Conservation (phyloP, 2,329 filamentous ascomycete genomes). For the Xylariaceae sp. region DNA sequence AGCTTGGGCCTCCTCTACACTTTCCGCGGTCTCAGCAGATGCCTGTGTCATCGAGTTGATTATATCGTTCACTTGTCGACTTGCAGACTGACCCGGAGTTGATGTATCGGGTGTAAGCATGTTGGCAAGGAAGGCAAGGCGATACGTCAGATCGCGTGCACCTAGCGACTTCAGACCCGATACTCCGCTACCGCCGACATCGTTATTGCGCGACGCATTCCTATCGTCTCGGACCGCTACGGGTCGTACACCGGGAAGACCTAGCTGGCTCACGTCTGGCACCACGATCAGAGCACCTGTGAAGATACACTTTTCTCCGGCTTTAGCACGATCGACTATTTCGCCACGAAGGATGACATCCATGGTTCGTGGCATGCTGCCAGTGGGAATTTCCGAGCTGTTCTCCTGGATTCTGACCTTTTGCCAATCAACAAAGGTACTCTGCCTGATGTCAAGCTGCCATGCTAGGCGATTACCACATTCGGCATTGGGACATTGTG, state of each 20-base stretch:
- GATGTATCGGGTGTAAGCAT: conserved; percentile 92
- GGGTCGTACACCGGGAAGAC: conserved; percentile 79
- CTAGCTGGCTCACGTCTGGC: conserved; percentile 91
- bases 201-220: conserved; percentile 68
- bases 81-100: conserved; percentile 71
- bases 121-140: conserved; percentile 92
- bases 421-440: conserved; percentile 98
- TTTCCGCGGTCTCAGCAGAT: conserved; percentile 64
- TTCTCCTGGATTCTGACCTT: conserved; percentile 98
- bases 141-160: conserved; percentile 92
- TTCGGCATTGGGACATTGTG: conserved; percentile 83
- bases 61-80: conserved; percentile 78
- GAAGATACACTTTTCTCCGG: conserved; percentile 97
- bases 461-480: conserved; percentile 91
- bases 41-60: conserved; percentile 78
- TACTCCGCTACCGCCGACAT: conserved; percentile 81
- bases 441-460: conserved; percentile 94
- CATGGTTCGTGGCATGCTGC: conserved; percentile 97
- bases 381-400: conserved; percentile 95
- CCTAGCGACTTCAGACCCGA: conserved; percentile 87
- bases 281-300: conserved; percentile 95
- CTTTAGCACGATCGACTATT: conserved; percentile 96
- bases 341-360: conserved; percentile 95
- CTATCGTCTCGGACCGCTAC: conserved; percentile 82
- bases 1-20: conserved; percentile 82